Conservation (phyloP, 2,329 filamentous ascomycete species). For the Penicillium sp. region DNA sequence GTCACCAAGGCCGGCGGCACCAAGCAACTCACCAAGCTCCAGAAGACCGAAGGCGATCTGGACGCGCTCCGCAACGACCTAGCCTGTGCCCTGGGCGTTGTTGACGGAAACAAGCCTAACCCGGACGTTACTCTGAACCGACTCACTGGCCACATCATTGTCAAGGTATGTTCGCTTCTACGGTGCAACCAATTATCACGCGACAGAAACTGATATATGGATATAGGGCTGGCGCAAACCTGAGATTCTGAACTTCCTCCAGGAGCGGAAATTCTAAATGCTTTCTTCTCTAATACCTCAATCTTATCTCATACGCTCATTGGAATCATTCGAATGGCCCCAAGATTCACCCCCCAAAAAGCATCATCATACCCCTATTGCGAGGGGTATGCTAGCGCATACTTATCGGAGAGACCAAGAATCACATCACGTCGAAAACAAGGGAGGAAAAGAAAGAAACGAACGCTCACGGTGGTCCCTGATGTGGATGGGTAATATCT, state of each 20-base stretch:
- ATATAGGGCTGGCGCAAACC: constrained; percentile 51
- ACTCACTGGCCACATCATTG: constrained; percentile 69
- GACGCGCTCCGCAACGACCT: constrained; percentile 64
- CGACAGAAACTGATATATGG: constrained; percentile 12
- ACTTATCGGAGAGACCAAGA: constrained; percentile 13
- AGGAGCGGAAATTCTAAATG: constrained; percentile 45
- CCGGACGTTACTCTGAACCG: constrained; percentile 51
- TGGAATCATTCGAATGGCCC: neutral
- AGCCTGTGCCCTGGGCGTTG: constrained; percentile 55
- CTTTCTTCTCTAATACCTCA: neutral
- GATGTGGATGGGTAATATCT: constrained; percentile 12
- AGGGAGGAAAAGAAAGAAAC: constrained; percentile 12
- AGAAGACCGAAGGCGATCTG: constrained; percentile 75
- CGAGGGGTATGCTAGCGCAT: constrained; percentile 10
- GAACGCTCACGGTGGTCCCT: constrained; percentile 7
- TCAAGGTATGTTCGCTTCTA: constrained; percentile 57
- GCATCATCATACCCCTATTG: constrained; percentile 11
- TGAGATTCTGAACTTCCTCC: constrained; percentile 50
- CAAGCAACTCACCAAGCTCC: constrained; percentile 68
- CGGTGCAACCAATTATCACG: neutral
- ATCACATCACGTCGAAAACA: constrained; percentile 16
- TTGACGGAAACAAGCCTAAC: constrained; percentile 43
- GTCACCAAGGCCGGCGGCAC: constrained; percentile 73
- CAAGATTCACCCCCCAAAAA: constrained; percentile 11
- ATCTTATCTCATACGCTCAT: neutral